Percentiles rank a stretch among this genome's conserved stretches.
These are phyloP conservation scores for Saccharum spontaneum DNA, from an alignment of 176 grass and related monocot genomes.

Conservation along the genomic window DNA sequence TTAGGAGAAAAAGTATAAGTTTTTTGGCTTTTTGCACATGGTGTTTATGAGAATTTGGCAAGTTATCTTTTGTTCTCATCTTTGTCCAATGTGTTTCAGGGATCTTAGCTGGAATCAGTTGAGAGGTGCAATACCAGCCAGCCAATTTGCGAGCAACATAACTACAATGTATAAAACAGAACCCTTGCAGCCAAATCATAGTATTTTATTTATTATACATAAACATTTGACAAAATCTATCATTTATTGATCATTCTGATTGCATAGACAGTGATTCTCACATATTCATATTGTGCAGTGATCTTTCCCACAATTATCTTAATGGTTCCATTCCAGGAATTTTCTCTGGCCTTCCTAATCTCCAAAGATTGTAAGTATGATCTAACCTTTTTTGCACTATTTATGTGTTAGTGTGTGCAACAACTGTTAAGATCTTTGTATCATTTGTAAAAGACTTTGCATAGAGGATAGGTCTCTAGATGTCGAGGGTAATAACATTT, in stretches of 20 bases:
- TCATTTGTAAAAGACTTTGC: not conserved
- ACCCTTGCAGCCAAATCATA: not conserved
- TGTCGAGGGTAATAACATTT: not conserved
- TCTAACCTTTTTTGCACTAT: constrained; percentile 24
- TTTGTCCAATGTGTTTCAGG: constrained; percentile 45
- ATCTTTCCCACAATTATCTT: constrained; percentile 65
- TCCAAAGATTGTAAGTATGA: constrained; percentile 64
- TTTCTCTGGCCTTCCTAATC: constrained; percentile 60
- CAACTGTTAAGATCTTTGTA: not conserved
- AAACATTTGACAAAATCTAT: constrained; percentile 9
- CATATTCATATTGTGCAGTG: constrained; percentile 49
- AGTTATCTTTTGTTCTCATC: constrained; percentile 19
- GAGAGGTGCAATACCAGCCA: constrained; percentile 58
- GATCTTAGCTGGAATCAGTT: constrained; percentile 81
- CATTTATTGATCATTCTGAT: constrained; percentile 10
- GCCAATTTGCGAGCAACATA: constrained; percentile 54
- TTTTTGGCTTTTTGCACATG: not conserved
- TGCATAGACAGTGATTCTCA: not conserved
- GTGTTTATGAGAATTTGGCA: constrained; percentile 9
- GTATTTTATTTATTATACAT: constrained; percentile 16
- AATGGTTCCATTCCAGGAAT: constrained; percentile 62
- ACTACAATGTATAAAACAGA: constrained; percentile 59
- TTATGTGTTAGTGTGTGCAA: not conserved
- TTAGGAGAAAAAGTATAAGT: constrained; percentile 3
- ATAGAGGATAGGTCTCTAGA: constrained; percentile 18